Conservation (phyloP, 2,329 filamentous ascomycete genomes). For the Rutstroemia sp. region DNA sequence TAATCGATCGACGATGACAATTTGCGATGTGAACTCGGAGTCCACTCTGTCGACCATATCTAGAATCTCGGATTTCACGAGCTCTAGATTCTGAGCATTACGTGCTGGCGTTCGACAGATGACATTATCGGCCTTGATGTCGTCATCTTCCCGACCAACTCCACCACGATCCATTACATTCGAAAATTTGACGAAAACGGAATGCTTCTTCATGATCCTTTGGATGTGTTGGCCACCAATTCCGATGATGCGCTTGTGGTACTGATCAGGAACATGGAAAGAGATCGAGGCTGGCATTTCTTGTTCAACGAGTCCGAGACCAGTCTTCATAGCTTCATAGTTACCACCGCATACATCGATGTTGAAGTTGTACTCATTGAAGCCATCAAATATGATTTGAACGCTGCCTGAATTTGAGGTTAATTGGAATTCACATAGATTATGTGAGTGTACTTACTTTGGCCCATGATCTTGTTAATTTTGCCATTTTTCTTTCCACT, state of each 20-base stretch:
- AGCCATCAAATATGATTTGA: constrained; percentile 97
- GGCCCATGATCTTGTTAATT: constrained; percentile 99
- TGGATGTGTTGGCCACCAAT: constrained; percentile 98
- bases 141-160: constrained; percentile 91
- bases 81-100: constrained; percentile 91
- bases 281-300: constrained; percentile 99
- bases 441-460: constrained; percentile 45
- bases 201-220: constrained; percentile 99
- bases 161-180: constrained; percentile 96
- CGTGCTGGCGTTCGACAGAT: constrained; percentile 96
- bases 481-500: constrained; percentile 99
- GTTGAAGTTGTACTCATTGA: constrained; percentile 99
- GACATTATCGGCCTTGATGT: constrained; percentile 97
- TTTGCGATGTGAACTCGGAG: constrained; percentile 92
- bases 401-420: constrained; percentile 53
- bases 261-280: constrained; percentile 97
- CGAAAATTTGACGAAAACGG: constrained; percentile 98
- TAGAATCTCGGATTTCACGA: constrained; percentile 98
- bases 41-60: constrained; percentile 90
- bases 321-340: constrained; percentile 92
- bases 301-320: constrained; percentile 87
- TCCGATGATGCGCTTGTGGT: constrained; percentile 98
- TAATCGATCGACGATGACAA: constrained; percentile 85
- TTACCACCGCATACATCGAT: constrained; percentile 91
- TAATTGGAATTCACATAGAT: neutral